phyloP scores from a whole-genome alignment of 2,329 filamentous ascomycete species.

The Trichoderma sp. region DNA sequence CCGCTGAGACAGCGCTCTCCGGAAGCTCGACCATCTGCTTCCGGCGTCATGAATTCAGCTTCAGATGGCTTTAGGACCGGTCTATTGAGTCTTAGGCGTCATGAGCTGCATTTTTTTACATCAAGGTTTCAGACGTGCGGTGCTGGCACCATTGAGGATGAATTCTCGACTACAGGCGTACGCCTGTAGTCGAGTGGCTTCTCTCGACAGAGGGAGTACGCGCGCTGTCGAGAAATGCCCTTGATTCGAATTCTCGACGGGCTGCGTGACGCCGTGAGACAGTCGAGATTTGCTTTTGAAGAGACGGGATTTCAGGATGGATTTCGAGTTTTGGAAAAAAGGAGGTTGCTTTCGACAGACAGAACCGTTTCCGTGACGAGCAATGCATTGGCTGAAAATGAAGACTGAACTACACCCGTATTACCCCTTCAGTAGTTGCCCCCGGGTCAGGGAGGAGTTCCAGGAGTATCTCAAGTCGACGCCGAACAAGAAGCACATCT shows the following conservation, averaged over 20 bases:
- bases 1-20: background rate
- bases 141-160: background rate
- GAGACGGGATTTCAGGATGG: background rate
- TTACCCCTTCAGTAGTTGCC: constrained; percentile 6
- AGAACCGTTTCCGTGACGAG: too few relatives aligned
- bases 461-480: background rate
- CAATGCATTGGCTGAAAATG: background rate
- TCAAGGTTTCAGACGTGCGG: background rate
- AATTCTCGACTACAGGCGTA: constrained; percentile 17
- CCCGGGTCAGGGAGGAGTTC: background rate
- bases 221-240: background rate
- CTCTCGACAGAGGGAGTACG: background rate
- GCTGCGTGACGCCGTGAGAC: background rate
- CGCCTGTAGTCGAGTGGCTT: constrained; percentile 11
- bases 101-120: background rate
- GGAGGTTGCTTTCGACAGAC: background rate
- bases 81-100: background rate
- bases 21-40: background rate
- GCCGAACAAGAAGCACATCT: constrained; percentile 2
- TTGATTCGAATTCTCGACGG: background rate
- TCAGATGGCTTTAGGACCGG: background rate
- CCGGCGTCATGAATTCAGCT: background rate
- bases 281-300: background rate
- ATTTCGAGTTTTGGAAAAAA: background rate
- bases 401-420: background rate